Evolutionary conservation across 805 yeast genomes (phyloP).

Genomic region (Citeromyces nyonsensis): DNA sequence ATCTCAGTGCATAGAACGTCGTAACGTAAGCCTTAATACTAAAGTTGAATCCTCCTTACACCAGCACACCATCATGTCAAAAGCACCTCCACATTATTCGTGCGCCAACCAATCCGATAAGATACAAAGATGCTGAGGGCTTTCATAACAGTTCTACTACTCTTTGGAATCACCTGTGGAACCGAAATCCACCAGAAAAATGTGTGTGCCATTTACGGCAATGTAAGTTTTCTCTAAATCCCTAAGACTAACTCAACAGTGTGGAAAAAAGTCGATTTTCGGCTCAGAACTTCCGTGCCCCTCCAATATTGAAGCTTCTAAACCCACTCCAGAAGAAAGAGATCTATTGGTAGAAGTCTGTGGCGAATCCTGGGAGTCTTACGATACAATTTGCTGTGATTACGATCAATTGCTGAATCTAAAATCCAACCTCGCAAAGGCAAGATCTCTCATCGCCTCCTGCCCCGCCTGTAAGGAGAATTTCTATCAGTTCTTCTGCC

Average conservation of each 20-base stretch:
- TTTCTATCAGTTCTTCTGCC: constrained; percentile 72
- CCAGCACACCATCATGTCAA: too few relatives aligned
- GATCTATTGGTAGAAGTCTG: constrained; percentile 42
- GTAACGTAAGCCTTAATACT: too few relatives aligned
- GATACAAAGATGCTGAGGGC: too few relatives aligned
- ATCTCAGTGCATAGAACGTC: too few relatives aligned
- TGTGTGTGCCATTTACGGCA: constrained; percentile 38
- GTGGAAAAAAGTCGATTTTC: constrained; percentile 72
- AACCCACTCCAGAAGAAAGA: constrained; percentile 27
- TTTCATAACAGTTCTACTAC: background rate
- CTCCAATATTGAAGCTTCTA: constrained; percentile 28
- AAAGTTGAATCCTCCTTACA: too few relatives aligned
- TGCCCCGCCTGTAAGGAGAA: constrained; percentile 90
- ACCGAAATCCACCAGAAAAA: constrained; percentile 19
- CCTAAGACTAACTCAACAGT: constrained; percentile 14
- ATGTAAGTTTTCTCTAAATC: constrained; percentile 7
- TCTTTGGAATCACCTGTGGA: too few relatives aligned
- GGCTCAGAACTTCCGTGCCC: constrained; percentile 77
- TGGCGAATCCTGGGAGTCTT: constrained; percentile 48
- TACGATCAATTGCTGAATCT: constrained; percentile 40
- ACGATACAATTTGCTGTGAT: constrained; percentile 53
- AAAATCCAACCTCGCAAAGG: constrained; percentile 49
- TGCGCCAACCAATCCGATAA: too few relatives aligned
- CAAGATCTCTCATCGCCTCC: constrained; percentile 68
- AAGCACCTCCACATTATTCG: too few relatives aligned